These are phyloP conservation scores for Quercus lobata DNA, from an alignment of 331 rosid species.

Conservation along the genomic window DNA sequence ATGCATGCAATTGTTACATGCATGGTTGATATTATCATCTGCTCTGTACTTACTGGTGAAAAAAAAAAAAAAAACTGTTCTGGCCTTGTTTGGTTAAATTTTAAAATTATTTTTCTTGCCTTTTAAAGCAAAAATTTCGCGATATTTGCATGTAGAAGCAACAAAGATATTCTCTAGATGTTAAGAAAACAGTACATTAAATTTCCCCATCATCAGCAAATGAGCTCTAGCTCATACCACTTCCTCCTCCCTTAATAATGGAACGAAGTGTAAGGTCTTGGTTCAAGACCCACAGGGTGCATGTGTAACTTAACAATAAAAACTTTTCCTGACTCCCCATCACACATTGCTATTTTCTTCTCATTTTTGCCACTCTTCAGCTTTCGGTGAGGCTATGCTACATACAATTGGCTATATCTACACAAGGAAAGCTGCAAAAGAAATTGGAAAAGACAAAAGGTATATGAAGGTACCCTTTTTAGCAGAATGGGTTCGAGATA, in stretches of 20 bases:
- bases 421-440: constrained; percentile 77
- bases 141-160: background rate
- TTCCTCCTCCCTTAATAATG: no score
- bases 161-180: background rate
- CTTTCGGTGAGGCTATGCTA: constrained; percentile 98
- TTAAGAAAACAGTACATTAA: background rate
- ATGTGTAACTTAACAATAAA: no score
- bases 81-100: background rate
- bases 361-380: constrained; percentile 34
- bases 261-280: no score
- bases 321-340: background rate
- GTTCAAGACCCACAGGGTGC: no score
- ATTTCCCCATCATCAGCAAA: background rate
- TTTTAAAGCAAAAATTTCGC: background rate
- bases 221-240: no score
- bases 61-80: background rate
- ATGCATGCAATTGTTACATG: background rate
- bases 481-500: constrained; percentile 97
- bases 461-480: constrained; percentile 85
- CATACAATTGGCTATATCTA: constrained; percentile 96
- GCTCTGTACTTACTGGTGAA: background rate
- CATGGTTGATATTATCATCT: background rate
- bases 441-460: constrained; percentile 75
- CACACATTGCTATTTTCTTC: constrained; percentile 4
- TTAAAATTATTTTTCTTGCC: background rate